Evolutionary conservation across 305 asterid species (phyloP).

Genomic region (Fraxinus paxiana): DNA sequence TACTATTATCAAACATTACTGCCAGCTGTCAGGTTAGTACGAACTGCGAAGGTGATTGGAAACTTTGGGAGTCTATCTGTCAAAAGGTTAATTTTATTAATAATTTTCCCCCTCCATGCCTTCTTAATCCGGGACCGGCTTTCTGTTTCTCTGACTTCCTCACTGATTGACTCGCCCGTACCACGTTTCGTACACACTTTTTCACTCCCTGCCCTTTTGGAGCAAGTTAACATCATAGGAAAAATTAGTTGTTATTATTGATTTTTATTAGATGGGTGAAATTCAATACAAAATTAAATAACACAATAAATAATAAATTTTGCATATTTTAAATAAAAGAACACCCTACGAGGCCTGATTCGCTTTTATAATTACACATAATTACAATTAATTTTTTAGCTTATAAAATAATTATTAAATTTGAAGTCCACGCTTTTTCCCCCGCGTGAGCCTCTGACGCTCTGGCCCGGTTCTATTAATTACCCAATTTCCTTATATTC

Average conservation of each 20-base stretch:
- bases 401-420: neutral
- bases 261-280: no score
- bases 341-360: no score
- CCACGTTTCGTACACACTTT: neutral
- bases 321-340: no score
- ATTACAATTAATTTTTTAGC: neutral
- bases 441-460: slow-evolving; percentile 19
- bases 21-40: neutral
- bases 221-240: no score
- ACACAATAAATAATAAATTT: no score
- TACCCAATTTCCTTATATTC: slow-evolving; percentile 16
- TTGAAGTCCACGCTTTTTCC: slow-evolving; percentile 26
- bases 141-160: neutral
- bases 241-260: no score
- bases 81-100: no score
- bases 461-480: neutral
- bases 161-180: neutral
- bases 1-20: neutral
- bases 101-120: no score
- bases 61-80: neutral
- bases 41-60: no score
- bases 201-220: neutral
- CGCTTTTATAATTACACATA: neutral
- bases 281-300: no score
- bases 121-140: no score